A percentile compares a stretch with the other conserved stretches of the same genome.
These are phyloP conservation scores for Neofusicoccum parvum DNA, from an alignment of 2,329 filamentous ascomycete genomes.

Conservation along the genomic window DNA sequence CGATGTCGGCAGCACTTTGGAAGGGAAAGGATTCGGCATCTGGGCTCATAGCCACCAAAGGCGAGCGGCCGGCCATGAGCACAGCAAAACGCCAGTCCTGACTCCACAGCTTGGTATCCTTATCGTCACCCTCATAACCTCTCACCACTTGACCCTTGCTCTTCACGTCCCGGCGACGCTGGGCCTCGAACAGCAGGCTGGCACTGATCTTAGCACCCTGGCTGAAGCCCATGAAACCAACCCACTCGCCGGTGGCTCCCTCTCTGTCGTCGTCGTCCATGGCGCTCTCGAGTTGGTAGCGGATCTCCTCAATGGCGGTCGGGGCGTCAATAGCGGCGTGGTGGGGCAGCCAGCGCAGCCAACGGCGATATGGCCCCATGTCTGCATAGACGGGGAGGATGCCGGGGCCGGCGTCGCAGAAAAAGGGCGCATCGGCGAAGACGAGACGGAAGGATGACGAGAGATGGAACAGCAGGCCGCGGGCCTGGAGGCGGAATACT, in stretches of 20 bases:
- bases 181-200: slow-evolving; percentile 58
- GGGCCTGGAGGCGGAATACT: slow-evolving; percentile 70
- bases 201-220: slow-evolving; percentile 53
- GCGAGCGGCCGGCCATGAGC: slow-evolving; percentile 63
- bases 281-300: slow-evolving; percentile 47
- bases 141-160: slow-evolving; percentile 28
- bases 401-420: slow-evolving; percentile 62
- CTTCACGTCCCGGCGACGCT: slow-evolving; percentile 48
- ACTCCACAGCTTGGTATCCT: slow-evolving; percentile 26
- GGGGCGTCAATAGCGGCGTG: slow-evolving; percentile 58
- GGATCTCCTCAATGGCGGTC: slow-evolving; percentile 49
- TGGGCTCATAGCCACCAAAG: slow-evolving; percentile 55
- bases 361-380: slow-evolving; percentile 65
- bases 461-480: slow-evolving; percentile 56
- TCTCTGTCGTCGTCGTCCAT: slow-evolving; percentile 48
- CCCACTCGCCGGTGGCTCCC: slow-evolving; percentile 48
- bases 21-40: slow-evolving; percentile 30
- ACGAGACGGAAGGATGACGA: slow-evolving; percentile 66
- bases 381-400: slow-evolving; percentile 67
- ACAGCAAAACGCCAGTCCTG: slow-evolving; percentile 62
- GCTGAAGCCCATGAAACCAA: slow-evolving; percentile 53
- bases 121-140: slow-evolving; percentile 25
- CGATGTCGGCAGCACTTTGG: slow-evolving; percentile 45
- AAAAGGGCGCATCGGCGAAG: slow-evolving; percentile 71
- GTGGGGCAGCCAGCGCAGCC: slow-evolving; percentile 65